Base-by-base conservation (phyloP, 2,329 filamentous ascomycete species). In the Anisogramma anomala region DNA sequence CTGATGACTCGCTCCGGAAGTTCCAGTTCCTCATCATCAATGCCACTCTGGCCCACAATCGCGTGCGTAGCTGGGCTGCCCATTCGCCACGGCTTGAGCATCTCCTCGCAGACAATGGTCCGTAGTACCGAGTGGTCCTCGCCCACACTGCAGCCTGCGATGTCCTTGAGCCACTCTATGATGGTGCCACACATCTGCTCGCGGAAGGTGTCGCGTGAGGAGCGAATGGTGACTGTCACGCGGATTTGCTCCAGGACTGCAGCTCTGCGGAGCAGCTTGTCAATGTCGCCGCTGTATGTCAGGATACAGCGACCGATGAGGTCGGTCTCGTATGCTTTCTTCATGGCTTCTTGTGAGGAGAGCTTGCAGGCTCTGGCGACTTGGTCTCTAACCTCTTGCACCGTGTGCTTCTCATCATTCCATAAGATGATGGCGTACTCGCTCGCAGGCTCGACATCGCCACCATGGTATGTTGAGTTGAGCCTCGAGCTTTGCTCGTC, bases 171-270 rank as follows among this genome's bases (percentile, higher is more conserved):
- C 93, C 93, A 98, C 53, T 95, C 88, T 40, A 98, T 82, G 47
- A 98, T 89, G 13, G 87, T 86, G n/a, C 84, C 87, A 53, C 88
- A 95, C 93, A 98, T 98, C 58, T 96, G 84, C 58, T 98, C 91
- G 45, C 91, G 76, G 63, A 96, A 98, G 0, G 87, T 96, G 61
- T 98, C 91, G 52, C 93, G 76, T 4, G 91, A 79, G 8, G 89
- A 94, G 33, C 91, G 78, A 47, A 98, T 87, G 1, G 91, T 98
- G 36, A 95, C 86, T 0, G 91, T 96, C 43, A 98, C 78, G 57
- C 94, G 88, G 59, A 98, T 95, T 46, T 94, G 81, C 61, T 98
- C 91, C 49, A 98, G 84, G 17, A 91, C 79, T 49, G 77, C 82
- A 4, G 88, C 84, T 61, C 91, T 88, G 11, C 66, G 65, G 13